phyloP scores from a whole-genome alignment of 1,284 basidiomycete species.

The Pseudozyma hubeiensis region DNA sequence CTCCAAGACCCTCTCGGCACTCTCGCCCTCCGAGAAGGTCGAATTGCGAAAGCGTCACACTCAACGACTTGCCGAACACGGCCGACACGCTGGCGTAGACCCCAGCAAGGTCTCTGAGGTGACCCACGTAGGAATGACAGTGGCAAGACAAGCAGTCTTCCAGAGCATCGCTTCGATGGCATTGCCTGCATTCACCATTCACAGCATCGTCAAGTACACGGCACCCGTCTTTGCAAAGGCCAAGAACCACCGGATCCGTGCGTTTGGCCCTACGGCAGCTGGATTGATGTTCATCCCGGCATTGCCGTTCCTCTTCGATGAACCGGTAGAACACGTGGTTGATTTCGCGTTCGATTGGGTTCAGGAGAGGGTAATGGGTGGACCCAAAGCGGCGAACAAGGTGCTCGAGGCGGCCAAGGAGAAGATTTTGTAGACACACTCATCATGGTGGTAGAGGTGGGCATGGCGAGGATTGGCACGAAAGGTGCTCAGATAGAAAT shows the following conservation, averaged over 20 bases:
- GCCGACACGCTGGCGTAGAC: slow-evolving; percentile 37
- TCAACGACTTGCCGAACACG: slow-evolving; percentile 32
- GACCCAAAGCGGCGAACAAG: slow-evolving; percentile 23
- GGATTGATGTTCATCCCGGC: slow-evolving; percentile 71
- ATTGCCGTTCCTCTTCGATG: slow-evolving; percentile 60
- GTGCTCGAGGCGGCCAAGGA: slow-evolving; percentile 37
- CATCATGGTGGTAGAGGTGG: neutral
- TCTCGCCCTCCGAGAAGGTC: slow-evolving; percentile 48
- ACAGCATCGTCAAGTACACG: slow-evolving; percentile 73
- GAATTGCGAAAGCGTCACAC: slow-evolving; percentile 50
- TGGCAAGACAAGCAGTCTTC: slow-evolving; percentile 62
- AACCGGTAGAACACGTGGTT: slow-evolving; percentile 71
- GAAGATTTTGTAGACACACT: slow-evolving; percentile 23
- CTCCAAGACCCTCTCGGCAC: slow-evolving; percentile 29
- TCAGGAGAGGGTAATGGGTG: slow-evolving; percentile 37
- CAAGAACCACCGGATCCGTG: slow-evolving; percentile 75
- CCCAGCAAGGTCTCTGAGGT: slow-evolving; percentile 35
- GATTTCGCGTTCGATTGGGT: slow-evolving; percentile 72
- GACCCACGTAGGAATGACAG: slow-evolving; percentile 51
- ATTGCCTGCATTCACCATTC: slow-evolving; percentile 64
- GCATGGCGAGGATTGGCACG: neutral
- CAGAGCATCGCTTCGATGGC: slow-evolving; percentile 65
- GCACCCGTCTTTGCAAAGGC: slow-evolving; percentile 79
- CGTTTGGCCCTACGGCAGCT: slow-evolving; percentile 84
- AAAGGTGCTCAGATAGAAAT: too few species aligned